Evolutionary conservation across 116 monocot genomes (phyloP), one percentile per base, ranked within the genome.

Genomic region (Cymodocea nodosa): DNA sequence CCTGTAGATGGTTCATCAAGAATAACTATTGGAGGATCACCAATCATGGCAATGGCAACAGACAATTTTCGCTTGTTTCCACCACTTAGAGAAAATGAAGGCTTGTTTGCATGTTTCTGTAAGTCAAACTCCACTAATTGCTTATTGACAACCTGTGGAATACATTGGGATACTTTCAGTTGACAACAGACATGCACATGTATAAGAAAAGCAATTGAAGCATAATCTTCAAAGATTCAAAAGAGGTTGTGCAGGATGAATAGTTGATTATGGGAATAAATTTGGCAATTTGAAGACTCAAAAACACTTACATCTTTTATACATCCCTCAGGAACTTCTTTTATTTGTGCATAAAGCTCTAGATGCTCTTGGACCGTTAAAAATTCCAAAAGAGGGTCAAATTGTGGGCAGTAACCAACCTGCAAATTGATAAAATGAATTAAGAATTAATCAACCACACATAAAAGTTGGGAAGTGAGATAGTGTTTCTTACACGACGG

Each of bases 1-100:
- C 93, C 93, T 79, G 93, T 93, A 9, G 93, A 93, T 67, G 93
- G 93, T 67, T 93, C 93, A 75, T 93, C 93, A 78, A 93, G 93
- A 63, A 93, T 85, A 49, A 93, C 93, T 49, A 93, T 89, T n/a
- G 89, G 93, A 23, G 93, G 93, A 65, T 93, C 77, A 18, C 89
- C 89, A 84, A 93, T 93, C 93, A 93, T 93, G 60, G 93, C 93
- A 62, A 89, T 86, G 49, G 93, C 89, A 85, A 93, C 93, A 59
- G 93, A 93, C 22, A 93, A 72, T 69, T 93, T 93, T 18, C 93
- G 77, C 48, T 93, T 93, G 74, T 86, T 93, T 58, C 93, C 93
- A 35, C 93, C 93, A 74, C 93, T 93, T 59, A 93, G 74, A 56
- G 83, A 67, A 84, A 70, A 89, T 68, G 93, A 89, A 78, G 86